Evolutionary conservation across 805 yeast species (phyloP), one percentile per base, ranked within the genome.

Genomic region (Kuraishia cidri): DNA sequence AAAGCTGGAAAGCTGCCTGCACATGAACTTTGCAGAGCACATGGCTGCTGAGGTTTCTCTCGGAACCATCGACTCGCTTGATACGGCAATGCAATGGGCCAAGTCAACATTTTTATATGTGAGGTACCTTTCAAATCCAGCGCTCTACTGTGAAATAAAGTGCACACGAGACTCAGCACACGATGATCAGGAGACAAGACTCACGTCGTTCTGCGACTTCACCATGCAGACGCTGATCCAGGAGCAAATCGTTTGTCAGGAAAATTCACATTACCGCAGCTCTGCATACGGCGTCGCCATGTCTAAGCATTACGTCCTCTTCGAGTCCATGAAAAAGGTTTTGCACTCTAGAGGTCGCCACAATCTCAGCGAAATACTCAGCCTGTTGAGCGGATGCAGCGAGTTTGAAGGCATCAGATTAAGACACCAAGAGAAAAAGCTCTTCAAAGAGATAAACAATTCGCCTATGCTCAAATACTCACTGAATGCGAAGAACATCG

Each of bases 41-140:
- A 37, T 68, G 22, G 56, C 65, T 6, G 61, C 74, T 4, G 76
- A 69, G 32, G 52, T 68, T 0, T 54, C 59, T 3, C 42, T 69
- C 31, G 56, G 56, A 3, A 63, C 71, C 0, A 52, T 72, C 0
- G 45, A 40, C 1, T 48, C 61, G 7, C 32, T 48, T 1, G 54
- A 55, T 23, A 56, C 58, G 24, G 71, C 74, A 0, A 41, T 63
- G 6, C 46, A 49, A 3, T 73, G 78, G 78, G 36, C 73, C 18
- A 49, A 56, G 21, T 60, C 60, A 8, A 72, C 78, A 0, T 73
- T 64, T 42, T 65, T 72, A 31, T 72, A 67, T 40, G 60, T 66
- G 2, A 47, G 79, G 33, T 61, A 50, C 32, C 38, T 39, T 12
- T 44, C 54, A 26, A 64, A 64, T 37, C 70, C 73, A 3, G 30